Evolutionary conservation across 768 basidiomycete species (phyloP).

Genomic region (Xerocomus brunneocitrinus): DNA sequence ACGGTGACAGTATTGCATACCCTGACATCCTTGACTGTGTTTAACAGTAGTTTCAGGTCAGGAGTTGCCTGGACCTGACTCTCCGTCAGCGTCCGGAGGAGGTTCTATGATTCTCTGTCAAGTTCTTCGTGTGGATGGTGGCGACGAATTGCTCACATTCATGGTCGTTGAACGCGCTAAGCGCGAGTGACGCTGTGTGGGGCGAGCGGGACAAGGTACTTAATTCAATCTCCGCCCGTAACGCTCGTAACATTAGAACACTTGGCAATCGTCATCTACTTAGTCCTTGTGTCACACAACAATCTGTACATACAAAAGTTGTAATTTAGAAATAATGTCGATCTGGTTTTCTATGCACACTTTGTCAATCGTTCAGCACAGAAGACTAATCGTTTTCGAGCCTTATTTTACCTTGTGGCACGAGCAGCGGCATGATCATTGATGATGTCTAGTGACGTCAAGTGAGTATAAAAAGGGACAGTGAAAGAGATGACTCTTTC

Average conservation of each 20-base stretch:
- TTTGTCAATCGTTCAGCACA: too few species aligned
- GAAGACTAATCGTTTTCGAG: too few species aligned
- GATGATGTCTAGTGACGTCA: too few species aligned
- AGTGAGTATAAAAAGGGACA: too few species aligned
- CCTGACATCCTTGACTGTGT: slow-evolving; percentile 82
- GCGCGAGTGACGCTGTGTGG: slow-evolving; percentile 31
- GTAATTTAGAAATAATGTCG: too few species aligned
- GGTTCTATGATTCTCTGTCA: slow-evolving; percentile 52
- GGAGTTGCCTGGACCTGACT: slow-evolving; percentile 61
- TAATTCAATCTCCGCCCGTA: slow-evolving; percentile 29
- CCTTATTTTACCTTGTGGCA: too few species aligned
- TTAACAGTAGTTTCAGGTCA: slow-evolving; percentile 78
- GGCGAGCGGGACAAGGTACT: slow-evolving; percentile 30
- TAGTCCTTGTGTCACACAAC: too few species aligned
- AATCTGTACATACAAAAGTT: too few species aligned
- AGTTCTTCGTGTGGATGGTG: background rate
- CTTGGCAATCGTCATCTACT: too few species aligned
- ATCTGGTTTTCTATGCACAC: too few species aligned
- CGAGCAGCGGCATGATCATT: too few species aligned
- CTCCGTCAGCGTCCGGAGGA: slow-evolving; percentile 81
- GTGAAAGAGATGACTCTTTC: too few species aligned
- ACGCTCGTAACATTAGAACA: background rate
- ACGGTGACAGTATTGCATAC: slow-evolving; percentile 46
- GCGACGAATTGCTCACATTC: slow-evolving; percentile 15
- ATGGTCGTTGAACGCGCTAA: slow-evolving; percentile 25